Evolutionary conservation across 176 grass and related monocot species (phyloP), one percentile per base, ranked within the genome.

Genomic region (Oryza glaberrima): DNA sequence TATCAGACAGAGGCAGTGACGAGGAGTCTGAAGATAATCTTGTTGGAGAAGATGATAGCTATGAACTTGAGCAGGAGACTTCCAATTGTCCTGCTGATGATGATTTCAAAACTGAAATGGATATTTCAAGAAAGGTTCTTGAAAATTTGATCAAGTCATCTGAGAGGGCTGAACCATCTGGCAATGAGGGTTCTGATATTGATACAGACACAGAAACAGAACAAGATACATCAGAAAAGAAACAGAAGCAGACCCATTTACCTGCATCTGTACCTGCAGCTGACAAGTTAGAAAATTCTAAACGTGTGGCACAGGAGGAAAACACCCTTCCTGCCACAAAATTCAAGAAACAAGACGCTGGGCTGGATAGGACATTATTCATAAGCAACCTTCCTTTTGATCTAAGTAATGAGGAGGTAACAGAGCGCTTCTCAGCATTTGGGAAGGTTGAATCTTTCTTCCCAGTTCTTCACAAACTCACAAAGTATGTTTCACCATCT

Each of bases 371-470:
- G 75, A 98, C 93, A 34, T 77, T 98, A 92, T 98, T 98, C 70
- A 89, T 98, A 86, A 94, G 87, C 90, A 98, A 98, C 69, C 93
- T 98, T 88, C 93, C 96, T 73, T 98, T 98, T 78, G 96, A 92
- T 90, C 67, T 85, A 72, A 90, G 72, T 9, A 88, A 75, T 61
- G 89, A 95, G 83, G 96, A 95, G 77, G 90, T 98, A 38, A 87
- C 79, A 73, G 78, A 83, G 61, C 90, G 92, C 73, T 98, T 98
- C 72, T 89, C 93, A 75, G 72, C 91, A 20, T 98, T 95, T 77
- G 96, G 96, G 77, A 92, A 94, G 71, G 88, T 98, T 10, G 79
- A 95, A 88, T 95, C 96, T 64, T 95, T 92, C 91, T 70, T 88
- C 61, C 93, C 85, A 4, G 96, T 98, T 76, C 91, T 98, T 76